phyloP scores from a whole-genome alignment of 1,139 yeast genomes.

The Pichia sp. region DNA sequence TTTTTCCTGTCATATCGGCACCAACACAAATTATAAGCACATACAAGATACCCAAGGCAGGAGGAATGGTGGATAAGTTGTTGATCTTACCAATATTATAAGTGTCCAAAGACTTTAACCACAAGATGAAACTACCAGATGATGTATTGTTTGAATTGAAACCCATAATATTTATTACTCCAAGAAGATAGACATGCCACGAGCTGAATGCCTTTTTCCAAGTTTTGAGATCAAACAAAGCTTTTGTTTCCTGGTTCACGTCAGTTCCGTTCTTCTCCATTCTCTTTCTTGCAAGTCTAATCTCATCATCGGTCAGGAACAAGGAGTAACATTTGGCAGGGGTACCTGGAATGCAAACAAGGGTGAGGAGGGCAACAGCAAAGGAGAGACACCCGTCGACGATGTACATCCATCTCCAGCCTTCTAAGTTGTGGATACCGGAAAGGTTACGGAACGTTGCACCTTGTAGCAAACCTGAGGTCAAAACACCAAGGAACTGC shows the following conservation, averaged over 20 bases:
- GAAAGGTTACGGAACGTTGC: constrained; percentile 36
- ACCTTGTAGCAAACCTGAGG: constrained; percentile 41
- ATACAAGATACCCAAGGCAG: constrained; percentile 50
- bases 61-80: constrained; percentile 42
- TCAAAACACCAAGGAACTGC: constrained; percentile 42
- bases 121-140: constrained; percentile 50
- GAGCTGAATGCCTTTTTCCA: constrained; percentile 50
- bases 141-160: constrained; percentile 41
- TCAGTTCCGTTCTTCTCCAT: constrained; percentile 40
- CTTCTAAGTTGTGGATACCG: constrained; percentile 41
- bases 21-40: constrained; percentile 41
- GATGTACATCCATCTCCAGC: constrained; percentile 72
- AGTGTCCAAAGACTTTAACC: constrained; percentile 46
- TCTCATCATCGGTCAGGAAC: constrained; percentile 50
- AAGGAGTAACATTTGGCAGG: constrained; percentile 55
- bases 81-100: constrained; percentile 41
- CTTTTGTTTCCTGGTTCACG: constrained; percentile 13
- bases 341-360: constrained; percentile 61
- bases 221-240: constrained; percentile 35
- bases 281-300: constrained; percentile 54
- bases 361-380: constrained; percentile 56
- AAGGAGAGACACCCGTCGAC: constrained; percentile 58
- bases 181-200: constrained; percentile 50
- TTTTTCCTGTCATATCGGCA: constrained; percentile 45
- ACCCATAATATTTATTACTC: constrained; percentile 41